Percentiles rank a stretch among this genome's conserved stretches.
Conservation (phyloP, 2,329 filamentous ascomycete species). For the Scedosporium apiospermum region DNA sequence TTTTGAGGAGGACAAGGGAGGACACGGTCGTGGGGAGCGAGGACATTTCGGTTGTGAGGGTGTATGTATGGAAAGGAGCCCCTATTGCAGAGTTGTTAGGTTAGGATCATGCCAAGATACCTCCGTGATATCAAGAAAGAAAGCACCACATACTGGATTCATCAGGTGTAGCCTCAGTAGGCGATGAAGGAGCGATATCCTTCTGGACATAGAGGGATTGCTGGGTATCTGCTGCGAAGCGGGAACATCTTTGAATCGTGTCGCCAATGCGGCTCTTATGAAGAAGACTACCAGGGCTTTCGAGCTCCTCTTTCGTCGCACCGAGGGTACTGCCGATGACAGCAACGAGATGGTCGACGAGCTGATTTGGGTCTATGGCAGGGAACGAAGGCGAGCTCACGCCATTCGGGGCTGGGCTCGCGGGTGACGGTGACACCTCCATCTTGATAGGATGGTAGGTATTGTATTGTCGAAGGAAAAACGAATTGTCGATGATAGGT, state of each 20-base stretch:
- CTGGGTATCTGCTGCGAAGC: constrained; percentile 84
- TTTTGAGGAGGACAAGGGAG: constrained; percentile 84
- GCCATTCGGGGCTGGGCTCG: constrained; percentile 37
- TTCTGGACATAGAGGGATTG: constrained; percentile 87
- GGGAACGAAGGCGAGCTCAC: constrained; percentile 35
- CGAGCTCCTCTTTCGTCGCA: constrained; percentile 67
- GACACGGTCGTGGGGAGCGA: constrained; percentile 71
- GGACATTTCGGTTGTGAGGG: constrained; percentile 71
- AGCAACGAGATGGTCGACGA: constrained; percentile 63
- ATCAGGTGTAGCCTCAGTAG: constrained; percentile 38
- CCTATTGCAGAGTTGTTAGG: constrained; percentile 24
- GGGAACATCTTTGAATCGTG: constrained; percentile 76
- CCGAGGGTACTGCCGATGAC: constrained; percentile 67
- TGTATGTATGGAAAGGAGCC: constrained; percentile 59
- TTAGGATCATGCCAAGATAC: background rate
- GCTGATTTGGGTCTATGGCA: constrained; percentile 55
- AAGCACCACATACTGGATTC: constrained; percentile 28
- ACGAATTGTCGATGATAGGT: background rate
- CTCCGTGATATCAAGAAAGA: background rate
- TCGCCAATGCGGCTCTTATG: constrained; percentile 63
- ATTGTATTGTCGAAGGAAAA: background rate
- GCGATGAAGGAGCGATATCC: constrained; percentile 50
- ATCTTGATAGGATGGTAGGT: constrained; percentile 21
- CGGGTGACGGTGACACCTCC: constrained; percentile 40
- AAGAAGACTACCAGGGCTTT: constrained; percentile 72